A percentile compares a stretch with the other conserved stretches of the same genome.
phyloP scores from a whole-genome alignment of 169 alveolate species.

The Theileria orientalis region DNA sequence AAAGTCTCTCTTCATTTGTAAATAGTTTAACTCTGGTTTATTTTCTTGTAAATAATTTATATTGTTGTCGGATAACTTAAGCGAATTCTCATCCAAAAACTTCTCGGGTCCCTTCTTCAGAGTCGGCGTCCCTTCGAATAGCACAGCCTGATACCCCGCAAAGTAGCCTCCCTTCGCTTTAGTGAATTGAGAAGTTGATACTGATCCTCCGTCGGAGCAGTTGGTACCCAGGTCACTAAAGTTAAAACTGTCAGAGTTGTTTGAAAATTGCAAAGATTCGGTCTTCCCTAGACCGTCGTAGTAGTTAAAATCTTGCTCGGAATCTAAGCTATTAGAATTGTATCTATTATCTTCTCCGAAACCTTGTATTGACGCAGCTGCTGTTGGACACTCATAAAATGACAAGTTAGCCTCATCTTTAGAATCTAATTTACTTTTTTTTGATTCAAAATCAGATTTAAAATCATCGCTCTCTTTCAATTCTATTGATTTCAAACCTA shows the following conservation, averaged over 20 bases:
- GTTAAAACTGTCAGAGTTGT: background rate
- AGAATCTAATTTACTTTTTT: background rate
- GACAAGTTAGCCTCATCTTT: constrained; percentile 24
- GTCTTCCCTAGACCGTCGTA: constrained; percentile 11
- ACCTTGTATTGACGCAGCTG: constrained; percentile 58
- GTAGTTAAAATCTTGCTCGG: constrained; percentile 5
- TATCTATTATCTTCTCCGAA: constrained; percentile 13
- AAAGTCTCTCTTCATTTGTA: background rate
- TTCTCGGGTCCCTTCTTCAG: background rate
- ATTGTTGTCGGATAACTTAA: no score
- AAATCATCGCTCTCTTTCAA: constrained; percentile 1
- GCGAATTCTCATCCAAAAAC: constrained; percentile 2
- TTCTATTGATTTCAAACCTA: background rate
- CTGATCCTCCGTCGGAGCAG: constrained; percentile 48
- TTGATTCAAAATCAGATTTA: background rate
- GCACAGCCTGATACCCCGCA: constrained; percentile 31
- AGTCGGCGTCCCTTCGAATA: constrained; percentile 3
- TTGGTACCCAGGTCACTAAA: background rate
- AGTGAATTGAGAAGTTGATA: constrained; percentile 7
- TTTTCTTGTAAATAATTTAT: no score
- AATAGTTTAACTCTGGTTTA: no score
- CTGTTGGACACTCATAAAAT: constrained; percentile 63
- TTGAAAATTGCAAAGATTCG: background rate
- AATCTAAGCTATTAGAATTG: constrained; percentile 12
- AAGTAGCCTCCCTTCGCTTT: constrained; percentile 40